Percentiles rank a stretch among this genome's conserved stretches.
phyloP scores from a whole-genome alignment of 495 filamentous ascomycete species.

The Hyaloscypha hepaticicola region DNA sequence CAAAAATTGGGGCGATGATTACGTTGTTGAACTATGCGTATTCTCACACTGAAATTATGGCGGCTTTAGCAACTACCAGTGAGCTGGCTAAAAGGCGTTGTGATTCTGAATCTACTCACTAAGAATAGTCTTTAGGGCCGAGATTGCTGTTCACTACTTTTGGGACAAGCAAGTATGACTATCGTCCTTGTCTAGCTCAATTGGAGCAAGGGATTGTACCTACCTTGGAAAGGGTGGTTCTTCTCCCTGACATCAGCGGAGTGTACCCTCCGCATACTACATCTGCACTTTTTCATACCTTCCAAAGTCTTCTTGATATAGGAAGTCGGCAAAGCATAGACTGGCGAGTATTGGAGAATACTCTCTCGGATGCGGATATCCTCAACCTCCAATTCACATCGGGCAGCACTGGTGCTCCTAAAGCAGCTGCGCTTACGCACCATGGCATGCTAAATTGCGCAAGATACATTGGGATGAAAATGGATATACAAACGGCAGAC shows the following conservation, averaged over 20 bases:
- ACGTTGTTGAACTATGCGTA: constrained; percentile 6
- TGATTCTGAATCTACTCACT: background rate
- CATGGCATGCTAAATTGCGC: background rate
- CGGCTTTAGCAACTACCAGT: background rate
- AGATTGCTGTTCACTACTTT: background rate
- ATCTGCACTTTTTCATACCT: background rate
- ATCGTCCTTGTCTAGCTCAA: background rate
- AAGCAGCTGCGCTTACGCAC: background rate
- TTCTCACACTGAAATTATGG: constrained; percentile 1
- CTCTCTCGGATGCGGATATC: background rate
- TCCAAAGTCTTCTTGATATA: background rate
- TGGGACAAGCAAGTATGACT: constrained; percentile 1
- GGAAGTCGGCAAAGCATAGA: background rate
- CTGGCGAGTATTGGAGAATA: background rate
- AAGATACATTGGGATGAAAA: background rate
- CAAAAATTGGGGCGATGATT: constrained; percentile 7
- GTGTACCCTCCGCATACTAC: background rate
- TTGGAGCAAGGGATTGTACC: background rate
- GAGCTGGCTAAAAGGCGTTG: background rate
- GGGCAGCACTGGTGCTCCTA: background rate
- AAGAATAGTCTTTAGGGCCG: background rate
- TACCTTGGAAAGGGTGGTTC: background rate
- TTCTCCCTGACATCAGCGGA: constrained; percentile 26
- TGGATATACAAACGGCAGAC: background rate
- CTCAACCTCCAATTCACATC: background rate